Evolutionary conservation across 1,139 yeast species (phyloP).

Genomic region (Pichia sp.): DNA sequence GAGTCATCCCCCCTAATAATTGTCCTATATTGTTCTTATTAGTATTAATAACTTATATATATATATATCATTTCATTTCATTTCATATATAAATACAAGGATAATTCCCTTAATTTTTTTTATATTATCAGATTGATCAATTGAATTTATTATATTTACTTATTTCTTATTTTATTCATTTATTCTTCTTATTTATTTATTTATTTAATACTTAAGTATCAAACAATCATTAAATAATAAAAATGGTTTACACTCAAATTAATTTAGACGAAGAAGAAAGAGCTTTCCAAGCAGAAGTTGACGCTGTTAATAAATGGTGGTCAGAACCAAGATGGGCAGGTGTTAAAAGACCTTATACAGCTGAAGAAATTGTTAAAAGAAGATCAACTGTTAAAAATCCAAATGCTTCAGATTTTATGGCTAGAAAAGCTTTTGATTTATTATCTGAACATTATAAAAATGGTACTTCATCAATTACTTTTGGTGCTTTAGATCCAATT

Average conservation of each 20-base stretch:
- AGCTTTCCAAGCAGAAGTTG: slow-evolving; percentile 62
- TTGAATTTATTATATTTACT: neutral
- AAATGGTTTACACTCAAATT: slow-evolving; percentile 38
- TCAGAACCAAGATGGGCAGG: slow-evolving; percentile 81
- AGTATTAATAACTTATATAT: too few species aligned
- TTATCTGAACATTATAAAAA: slow-evolving; percentile 67
- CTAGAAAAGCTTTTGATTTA: slow-evolving; percentile 70
- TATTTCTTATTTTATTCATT: neutral
- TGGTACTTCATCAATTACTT: slow-evolving; percentile 79
- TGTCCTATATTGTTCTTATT: too few species aligned
- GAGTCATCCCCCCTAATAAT: too few species aligned
- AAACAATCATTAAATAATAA: neutral
- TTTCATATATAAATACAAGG: too few species aligned
- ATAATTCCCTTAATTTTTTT: too few species aligned
- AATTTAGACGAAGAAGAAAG: slow-evolving; percentile 56
- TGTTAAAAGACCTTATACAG: slow-evolving; percentile 82
- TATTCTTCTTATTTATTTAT: neutral
- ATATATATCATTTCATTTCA: too few species aligned
- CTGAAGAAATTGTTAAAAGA: slow-evolving; percentile 85
- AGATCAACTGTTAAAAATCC: slow-evolving; percentile 63
- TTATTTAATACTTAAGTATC: neutral
- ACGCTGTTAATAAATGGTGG: slow-evolving; percentile 86
- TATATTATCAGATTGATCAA: too few species aligned
- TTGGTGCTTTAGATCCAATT: slow-evolving; percentile 95
- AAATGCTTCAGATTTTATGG: slow-evolving; percentile 75